A percentile compares a stretch with the other conserved stretches of the same genome.
These are phyloP conservation scores for Amanita thiersii DNA, from an alignment of 768 basidiomycete species.

Conservation along the genomic window DNA sequence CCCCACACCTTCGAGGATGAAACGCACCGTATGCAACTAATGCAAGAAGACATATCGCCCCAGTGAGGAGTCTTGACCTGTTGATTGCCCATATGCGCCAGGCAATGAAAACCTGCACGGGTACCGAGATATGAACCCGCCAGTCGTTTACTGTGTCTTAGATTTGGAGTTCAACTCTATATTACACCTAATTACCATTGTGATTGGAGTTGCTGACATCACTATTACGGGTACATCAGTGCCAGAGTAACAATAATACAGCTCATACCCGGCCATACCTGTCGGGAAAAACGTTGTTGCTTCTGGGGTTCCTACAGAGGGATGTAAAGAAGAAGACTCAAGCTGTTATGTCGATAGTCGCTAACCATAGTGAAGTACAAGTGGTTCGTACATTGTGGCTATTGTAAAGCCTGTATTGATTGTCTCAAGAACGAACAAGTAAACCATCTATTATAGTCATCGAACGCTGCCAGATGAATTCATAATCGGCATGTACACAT, in stretches of 20 bases:
- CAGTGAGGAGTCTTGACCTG: conserved; percentile 17
- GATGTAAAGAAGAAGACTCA: background rate
- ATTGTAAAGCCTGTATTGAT: conserved; percentile 27
- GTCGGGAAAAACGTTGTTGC: conserved; percentile 19
- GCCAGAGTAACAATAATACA: background rate
- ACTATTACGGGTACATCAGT: background rate
- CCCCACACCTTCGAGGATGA: background rate
- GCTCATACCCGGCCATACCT: conserved; percentile 19
- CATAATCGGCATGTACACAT: background rate
- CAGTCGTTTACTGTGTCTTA: too few relatives aligned
- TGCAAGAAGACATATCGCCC: conserved; percentile 19
- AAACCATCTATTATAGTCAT: conserved; percentile 17
- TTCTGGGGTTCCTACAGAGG: conserved; percentile 12
- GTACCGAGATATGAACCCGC: conserved; percentile 30
- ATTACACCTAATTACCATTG: conserved; percentile 19
- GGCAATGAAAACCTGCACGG: conserved; percentile 32
- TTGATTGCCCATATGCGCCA: conserved; percentile 29
- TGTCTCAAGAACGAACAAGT: conserved; percentile 28
- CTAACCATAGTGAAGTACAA: conserved; percentile 28
- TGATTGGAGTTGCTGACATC: conserved; percentile 19
- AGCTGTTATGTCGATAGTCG: background rate
- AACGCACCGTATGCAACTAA: conserved; percentile 23
- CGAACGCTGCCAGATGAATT: background rate
- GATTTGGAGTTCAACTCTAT: background rate
- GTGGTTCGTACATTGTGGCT: conserved; percentile 29